Evolutionary conservation across 768 basidiomycete genomes (phyloP), one percentile per base, ranked within the genome.

Genomic region (Leccinum uliginosum): DNA sequence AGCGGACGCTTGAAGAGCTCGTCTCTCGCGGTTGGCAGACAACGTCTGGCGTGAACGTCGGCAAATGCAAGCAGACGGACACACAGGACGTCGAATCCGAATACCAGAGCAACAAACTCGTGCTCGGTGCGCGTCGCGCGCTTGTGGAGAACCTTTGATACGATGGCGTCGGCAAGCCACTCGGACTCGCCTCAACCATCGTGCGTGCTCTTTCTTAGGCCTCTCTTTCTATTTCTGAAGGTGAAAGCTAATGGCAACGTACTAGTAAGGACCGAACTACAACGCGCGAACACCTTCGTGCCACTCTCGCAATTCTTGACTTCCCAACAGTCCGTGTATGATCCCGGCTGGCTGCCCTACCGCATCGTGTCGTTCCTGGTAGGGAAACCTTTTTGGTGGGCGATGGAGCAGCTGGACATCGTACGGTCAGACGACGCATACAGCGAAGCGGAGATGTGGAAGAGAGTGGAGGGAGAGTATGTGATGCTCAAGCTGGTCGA

Each of bases 321-420:
- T 23, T 74, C 83, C 14, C 74, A 75, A 38, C 71, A 79, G 44
- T 87, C 89, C 0, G 80, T 92, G 53, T 86, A 90, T 63, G 79
- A 86, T 57, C 72, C 84, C 3, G 83, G 83, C 21, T 89, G 86
- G 78, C 66, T 92, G 15, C 84, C 89, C 1, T 80, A 76, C 50
- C 83, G 89, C 19, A 76, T 91, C 51, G 88, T 82, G 3, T 78
- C 87, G 10, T 87, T 80, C 55, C 74, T 93, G 8, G 78, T 93
- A 7, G 89, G 85, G 7, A 84, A 83, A 63, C 91, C 92, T 3
- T 74, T 94, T 2, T 91, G 87, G 88, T 94, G 92, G 92, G 85
- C 87, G 3, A 79, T 94, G 55, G 84, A 87, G 59, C 89, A 90
- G 60, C 75, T 86, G n/a, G 86, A 83, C 24, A 72, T 93, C 4